A percentile compares a stretch with the other conserved stretches of the same genome.
Conservation (phyloP, 106 monocot genomes). For the Dendrobium officinale region DNA sequence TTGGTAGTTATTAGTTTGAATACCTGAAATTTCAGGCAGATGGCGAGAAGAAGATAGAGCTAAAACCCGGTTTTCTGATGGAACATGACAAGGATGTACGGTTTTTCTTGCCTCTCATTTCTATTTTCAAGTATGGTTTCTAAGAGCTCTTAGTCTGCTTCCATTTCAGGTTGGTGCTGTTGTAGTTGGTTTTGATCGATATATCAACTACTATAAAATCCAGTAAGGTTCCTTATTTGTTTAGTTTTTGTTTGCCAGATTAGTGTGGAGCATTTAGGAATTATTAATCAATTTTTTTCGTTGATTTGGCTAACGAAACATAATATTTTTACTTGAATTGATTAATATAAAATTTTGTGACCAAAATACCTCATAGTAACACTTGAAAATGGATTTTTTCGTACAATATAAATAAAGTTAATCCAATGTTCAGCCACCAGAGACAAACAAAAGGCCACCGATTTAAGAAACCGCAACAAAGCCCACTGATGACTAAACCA, state of each 20-base stretch:
- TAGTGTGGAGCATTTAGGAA: background rate
- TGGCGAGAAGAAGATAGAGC: conserved; percentile 87
- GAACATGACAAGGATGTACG: conserved; percentile 85
- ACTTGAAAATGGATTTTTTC: too few relatives aligned
- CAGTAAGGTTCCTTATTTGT: conserved; percentile 50
- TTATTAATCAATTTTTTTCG: too few relatives aligned
- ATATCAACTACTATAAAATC: conserved; percentile 94
- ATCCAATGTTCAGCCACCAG: too few relatives aligned
- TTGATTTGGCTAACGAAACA: too few relatives aligned
- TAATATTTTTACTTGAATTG: too few relatives aligned
- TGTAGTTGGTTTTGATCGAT: conserved; percentile 97
- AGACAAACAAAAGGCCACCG: too few relatives aligned
- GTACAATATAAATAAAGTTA: too few relatives aligned
- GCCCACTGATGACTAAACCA: too few relatives aligned
- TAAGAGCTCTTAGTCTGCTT: background rate
- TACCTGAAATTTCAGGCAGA: conserved; percentile 53
- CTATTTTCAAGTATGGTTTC: background rate
- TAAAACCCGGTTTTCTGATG: conserved; percentile 92
- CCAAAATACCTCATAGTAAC: too few relatives aligned
- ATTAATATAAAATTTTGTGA: too few relatives aligned
- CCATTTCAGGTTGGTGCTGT: conserved; percentile 84
- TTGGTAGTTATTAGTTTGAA: background rate
- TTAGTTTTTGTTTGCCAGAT: background rate
- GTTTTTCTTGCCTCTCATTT: conserved; percentile 8
- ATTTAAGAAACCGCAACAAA: too few relatives aligned